Conservation (phyloP, 1,284 basidiomycete genomes). For the Cryptococcus sp. region DNA sequence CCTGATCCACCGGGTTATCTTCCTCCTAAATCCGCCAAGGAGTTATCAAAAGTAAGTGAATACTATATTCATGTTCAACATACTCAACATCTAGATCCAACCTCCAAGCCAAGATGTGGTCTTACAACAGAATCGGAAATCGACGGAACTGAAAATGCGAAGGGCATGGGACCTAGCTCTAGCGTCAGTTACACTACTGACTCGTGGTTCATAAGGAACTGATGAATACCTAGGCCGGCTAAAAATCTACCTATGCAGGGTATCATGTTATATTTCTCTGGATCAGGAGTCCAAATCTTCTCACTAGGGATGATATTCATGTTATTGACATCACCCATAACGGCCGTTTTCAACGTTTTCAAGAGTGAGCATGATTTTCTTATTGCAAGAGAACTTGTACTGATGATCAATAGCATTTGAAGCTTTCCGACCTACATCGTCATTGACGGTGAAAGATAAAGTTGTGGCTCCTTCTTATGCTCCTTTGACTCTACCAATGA, state of each 20-base stretch:
- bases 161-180: conserved; percentile 84
- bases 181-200: conserved; percentile 39
- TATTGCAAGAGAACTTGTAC: not conserved
- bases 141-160: conserved; percentile 61
- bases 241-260: conserved; percentile 89
- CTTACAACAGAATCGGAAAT: conserved; percentile 16
- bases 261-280: conserved; percentile 95
- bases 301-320: conserved; percentile 90
- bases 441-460: conserved; percentile 1
- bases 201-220: not conserved
- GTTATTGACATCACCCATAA: conserved; percentile 75
- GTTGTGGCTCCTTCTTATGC: conserved; percentile 25
- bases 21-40: conserved; percentile 15
- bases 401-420: conserved; percentile 39
- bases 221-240: conserved; percentile 54
- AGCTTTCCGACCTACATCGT: conserved; percentile 35
- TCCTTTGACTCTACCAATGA: conserved; percentile 38
- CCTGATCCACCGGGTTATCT: conserved; percentile 29
- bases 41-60: conserved; percentile 16
- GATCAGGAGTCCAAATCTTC: conserved; percentile 85
- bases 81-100: not conserved
- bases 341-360: conserved; percentile 70
- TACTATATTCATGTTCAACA: not conserved
- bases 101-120: conserved; percentile 10
- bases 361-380: conserved; percentile 53